Evolutionary conservation across 2,329 filamentous ascomycete species (phyloP).

Genomic region (Didymellaceae sp.): DNA sequence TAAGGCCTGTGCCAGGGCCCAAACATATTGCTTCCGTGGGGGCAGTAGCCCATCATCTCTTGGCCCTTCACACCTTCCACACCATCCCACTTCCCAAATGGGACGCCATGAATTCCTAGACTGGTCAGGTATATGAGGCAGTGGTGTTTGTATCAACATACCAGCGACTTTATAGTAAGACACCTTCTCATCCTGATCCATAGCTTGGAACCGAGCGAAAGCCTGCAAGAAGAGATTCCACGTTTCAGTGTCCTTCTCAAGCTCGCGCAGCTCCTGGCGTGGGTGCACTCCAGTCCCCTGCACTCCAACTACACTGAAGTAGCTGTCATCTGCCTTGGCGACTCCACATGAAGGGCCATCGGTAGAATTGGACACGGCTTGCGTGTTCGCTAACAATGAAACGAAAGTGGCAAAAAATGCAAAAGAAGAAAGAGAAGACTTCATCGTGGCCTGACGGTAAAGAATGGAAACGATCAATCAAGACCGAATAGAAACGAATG

Average conservation of each 20-base stretch:
- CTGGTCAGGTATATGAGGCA: conserved; percentile 1
- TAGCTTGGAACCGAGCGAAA: conserved; percentile 39
- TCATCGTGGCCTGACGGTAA: conserved; percentile 40
- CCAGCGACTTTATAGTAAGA: conserved; percentile 44
- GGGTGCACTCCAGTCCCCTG: conserved; percentile 39
- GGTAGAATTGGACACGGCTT: conserved; percentile 25
- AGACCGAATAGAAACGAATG: conserved; percentile 32
- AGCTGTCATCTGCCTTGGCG: conserved; percentile 30
- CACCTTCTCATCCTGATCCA: conserved; percentile 40
- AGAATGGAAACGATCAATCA: conserved; percentile 34
- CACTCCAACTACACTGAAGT: conserved; percentile 43
- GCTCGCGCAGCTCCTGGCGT: conserved; percentile 38
- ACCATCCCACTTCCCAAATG: conserved; percentile 37
- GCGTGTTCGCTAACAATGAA: conserved; percentile 24
- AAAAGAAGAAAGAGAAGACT: conserved; percentile 32
- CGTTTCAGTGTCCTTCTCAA: conserved; percentile 38
- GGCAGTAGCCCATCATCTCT: conserved; percentile 38
- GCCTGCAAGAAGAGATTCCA: conserved; percentile 45
- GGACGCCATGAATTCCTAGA: conserved; percentile 42
- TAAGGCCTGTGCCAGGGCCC: conserved; percentile 44
- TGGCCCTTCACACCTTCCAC: conserved; percentile 31
- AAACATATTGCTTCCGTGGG: conserved; percentile 41
- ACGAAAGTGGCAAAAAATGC: conserved; percentile 23
- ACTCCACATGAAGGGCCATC: conserved; percentile 32
- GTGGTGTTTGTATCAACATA: conserved; percentile 8